Evolutionary conservation across 2,329 filamentous ascomycete species (phyloP).

Genomic region (Blastomyces emzantsi): DNA sequence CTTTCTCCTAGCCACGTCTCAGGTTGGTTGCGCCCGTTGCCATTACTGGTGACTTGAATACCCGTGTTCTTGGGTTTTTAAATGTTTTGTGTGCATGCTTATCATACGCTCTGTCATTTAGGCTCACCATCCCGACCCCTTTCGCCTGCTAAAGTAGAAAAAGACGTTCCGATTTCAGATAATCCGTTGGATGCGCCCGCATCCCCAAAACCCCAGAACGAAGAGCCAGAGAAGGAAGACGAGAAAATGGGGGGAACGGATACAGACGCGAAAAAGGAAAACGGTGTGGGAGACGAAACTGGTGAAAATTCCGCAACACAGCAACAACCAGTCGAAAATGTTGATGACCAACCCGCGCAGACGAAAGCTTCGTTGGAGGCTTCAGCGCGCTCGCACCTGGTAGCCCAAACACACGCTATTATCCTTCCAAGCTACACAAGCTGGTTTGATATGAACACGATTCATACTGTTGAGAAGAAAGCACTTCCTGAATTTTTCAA

Average conservation of each 20-base stretch:
- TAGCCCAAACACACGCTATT: slow-evolving; percentile 89
- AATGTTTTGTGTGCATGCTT: slow-evolving; percentile 17
- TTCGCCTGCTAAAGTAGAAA: slow-evolving; percentile 25
- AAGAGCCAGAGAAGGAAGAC: slow-evolving; percentile 53
- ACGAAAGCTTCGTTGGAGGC: slow-evolving; percentile 75
- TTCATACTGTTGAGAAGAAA: slow-evolving; percentile 88
- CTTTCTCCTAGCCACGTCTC: slow-evolving; percentile 22
- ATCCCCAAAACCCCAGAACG: slow-evolving; percentile 54
- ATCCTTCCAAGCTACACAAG: slow-evolving; percentile 95
- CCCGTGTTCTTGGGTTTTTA: slow-evolving; percentile 10
- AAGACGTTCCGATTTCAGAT: slow-evolving; percentile 40
- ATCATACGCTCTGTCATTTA: slow-evolving; percentile 15
- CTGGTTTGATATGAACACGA: slow-evolving; percentile 96
- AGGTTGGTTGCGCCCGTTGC: slow-evolving; percentile 22
- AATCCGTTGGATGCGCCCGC: slow-evolving; percentile 62
- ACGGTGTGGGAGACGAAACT: slow-evolving; percentile 28
- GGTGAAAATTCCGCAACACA: slow-evolving; percentile 37
- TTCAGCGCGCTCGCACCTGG: slow-evolving; percentile 81
- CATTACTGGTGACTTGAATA: background rate
- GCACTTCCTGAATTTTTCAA: slow-evolving; percentile 98
- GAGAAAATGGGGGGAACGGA: slow-evolving; percentile 69
- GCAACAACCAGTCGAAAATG: slow-evolving; percentile 40
- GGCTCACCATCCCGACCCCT: slow-evolving; percentile 28
- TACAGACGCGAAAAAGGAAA: slow-evolving; percentile 37
- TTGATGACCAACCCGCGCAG: slow-evolving; percentile 49